Conservation (phyloP, 768 basidiomycete genomes). For the Pleurotus cornucopiae region DNA sequence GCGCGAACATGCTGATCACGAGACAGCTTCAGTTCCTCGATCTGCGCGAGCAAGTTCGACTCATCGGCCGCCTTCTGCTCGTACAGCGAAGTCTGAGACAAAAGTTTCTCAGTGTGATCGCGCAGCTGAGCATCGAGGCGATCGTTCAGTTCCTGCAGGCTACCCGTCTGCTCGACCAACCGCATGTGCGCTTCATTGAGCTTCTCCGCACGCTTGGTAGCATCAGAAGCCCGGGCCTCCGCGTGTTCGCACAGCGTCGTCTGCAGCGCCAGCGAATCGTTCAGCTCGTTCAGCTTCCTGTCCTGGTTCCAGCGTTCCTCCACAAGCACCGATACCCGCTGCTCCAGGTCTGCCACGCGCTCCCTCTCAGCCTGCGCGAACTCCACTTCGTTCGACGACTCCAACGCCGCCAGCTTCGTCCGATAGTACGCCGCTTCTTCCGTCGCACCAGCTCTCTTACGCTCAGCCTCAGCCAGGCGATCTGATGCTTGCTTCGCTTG, state of each 20-base stretch:
- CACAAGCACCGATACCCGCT: slow-evolving; percentile 56
- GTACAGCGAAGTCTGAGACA: slow-evolving; percentile 66
- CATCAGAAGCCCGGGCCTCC: slow-evolving; percentile 72
- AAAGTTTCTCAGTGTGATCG: slow-evolving; percentile 72
- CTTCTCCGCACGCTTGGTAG: slow-evolving; percentile 69
- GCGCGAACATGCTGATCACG: slow-evolving; percentile 85
- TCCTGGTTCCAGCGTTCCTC: slow-evolving; percentile 64
- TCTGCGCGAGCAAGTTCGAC: slow-evolving; percentile 53
- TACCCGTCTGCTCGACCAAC: slow-evolving; percentile 58
- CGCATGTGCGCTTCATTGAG: slow-evolving; percentile 67
- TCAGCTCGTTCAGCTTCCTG: slow-evolving; percentile 66
- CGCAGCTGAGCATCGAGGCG: slow-evolving; percentile 60
- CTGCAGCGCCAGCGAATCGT: slow-evolving; percentile 70
- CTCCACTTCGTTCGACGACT: slow-evolving; percentile 64
- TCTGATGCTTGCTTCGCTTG: slow-evolving; percentile 79
- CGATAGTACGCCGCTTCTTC: slow-evolving; percentile 97
- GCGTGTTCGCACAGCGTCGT: slow-evolving; percentile 76
- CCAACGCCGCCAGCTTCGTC: slow-evolving; percentile 87
- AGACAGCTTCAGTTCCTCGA: slow-evolving; percentile 66
- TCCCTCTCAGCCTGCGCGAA: slow-evolving; percentile 71
- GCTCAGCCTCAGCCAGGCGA: slow-evolving; percentile 75
- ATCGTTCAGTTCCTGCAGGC: slow-evolving; percentile 63
- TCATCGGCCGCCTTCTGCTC: slow-evolving; percentile 83
- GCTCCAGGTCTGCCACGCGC: slow-evolving; percentile 71
- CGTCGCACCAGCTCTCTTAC: slow-evolving; percentile 68